These are phyloP conservation scores for Boeremia exigua DNA, from an alignment of 2,329 filamentous ascomycete genomes.

Conservation along the genomic window DNA sequence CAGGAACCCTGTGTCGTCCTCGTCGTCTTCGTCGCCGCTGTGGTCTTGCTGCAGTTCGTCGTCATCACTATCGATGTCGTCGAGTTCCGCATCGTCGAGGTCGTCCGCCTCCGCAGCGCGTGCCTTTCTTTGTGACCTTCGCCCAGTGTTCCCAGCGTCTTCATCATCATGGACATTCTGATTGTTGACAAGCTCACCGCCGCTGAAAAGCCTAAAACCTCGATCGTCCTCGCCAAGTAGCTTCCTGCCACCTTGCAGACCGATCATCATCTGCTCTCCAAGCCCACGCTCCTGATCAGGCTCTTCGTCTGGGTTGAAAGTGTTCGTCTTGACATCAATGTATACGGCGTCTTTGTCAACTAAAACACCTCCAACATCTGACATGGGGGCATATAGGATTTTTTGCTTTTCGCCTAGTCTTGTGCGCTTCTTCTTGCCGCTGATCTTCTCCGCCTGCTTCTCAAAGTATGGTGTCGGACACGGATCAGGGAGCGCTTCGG, in stretches of 20 bases:
- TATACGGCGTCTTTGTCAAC: slow-evolving; percentile 98
- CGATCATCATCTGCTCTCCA: slow-evolving; percentile 92
- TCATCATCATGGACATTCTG: slow-evolving; percentile 58
- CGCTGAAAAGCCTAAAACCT: slow-evolving; percentile 84
- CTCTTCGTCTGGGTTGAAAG: slow-evolving; percentile 70
- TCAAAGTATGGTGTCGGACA: slow-evolving; percentile 94
- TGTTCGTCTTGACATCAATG: slow-evolving; percentile 74
- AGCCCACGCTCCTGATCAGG: slow-evolving; percentile 78
- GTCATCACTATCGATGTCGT: slow-evolving; percentile 57
- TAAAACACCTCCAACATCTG: slow-evolving; percentile 91
- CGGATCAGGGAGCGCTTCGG: slow-evolving; percentile 89
- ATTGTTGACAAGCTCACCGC: slow-evolving; percentile 71
- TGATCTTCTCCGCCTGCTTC: slow-evolving; percentile 81
- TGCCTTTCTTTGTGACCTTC: slow-evolving; percentile 60
- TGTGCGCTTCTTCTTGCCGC: slow-evolving; percentile 79
- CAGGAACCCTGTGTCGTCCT: slow-evolving; percentile 57
- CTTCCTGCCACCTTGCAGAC: slow-evolving; percentile 80
- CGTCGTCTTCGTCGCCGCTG: slow-evolving; percentile 57
- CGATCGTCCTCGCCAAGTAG: slow-evolving; percentile 82
- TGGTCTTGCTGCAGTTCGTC: slow-evolving; percentile 60
- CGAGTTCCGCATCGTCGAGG: slow-evolving; percentile 60
- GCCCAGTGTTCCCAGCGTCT: slow-evolving; percentile 63
- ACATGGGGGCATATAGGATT: slow-evolving; percentile 95
- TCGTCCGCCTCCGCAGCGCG: slow-evolving; percentile 54
- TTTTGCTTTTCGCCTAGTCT: slow-evolving; percentile 96